Evolutionary conservation across 768 basidiomycete genomes (phyloP).

Genomic region (Boletus pseudopeckii): DNA sequence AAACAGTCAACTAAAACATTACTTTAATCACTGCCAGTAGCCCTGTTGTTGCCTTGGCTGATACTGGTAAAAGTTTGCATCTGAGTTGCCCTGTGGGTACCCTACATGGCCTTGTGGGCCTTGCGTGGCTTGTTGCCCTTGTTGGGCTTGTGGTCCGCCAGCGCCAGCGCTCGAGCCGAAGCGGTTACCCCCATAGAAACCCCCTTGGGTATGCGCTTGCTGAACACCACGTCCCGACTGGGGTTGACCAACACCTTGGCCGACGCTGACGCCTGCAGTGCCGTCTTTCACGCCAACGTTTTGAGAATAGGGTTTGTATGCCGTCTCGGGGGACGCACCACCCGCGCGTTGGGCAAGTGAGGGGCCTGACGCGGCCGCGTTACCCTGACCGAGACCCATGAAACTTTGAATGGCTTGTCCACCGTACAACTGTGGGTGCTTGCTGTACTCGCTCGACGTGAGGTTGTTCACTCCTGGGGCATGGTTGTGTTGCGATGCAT

Average conservation of each 20-base stretch:
- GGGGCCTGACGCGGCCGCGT: constrained; percentile 43
- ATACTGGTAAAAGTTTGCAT: constrained; percentile 70
- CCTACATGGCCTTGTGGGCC: constrained; percentile 42
- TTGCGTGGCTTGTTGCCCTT: constrained; percentile 36
- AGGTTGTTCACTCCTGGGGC: constrained; percentile 41
- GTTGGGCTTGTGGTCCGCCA: constrained; percentile 47
- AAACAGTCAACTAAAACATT: constrained; percentile 9
- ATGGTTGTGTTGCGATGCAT: constrained; percentile 55
- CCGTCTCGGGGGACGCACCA: constrained; percentile 63
- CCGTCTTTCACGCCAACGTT: constrained; percentile 57
- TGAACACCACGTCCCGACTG: constrained; percentile 45
- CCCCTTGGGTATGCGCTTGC: constrained; percentile 40
- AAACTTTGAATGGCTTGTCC: constrained; percentile 66
- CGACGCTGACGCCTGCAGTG: constrained; percentile 42
- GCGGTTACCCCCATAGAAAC: constrained; percentile 44
- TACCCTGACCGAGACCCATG: constrained; percentile 56
- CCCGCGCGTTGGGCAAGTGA: constrained; percentile 41
- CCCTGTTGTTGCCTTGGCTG: constrained; percentile 64
- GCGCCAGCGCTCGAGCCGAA: constrained; percentile 43
- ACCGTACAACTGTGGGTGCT: constrained; percentile 44
- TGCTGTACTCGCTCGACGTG: constrained; percentile 41
- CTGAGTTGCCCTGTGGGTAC: constrained; percentile 53
- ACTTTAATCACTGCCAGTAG: constrained; percentile 42
- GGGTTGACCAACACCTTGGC: constrained; percentile 31
- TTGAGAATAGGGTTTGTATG: constrained; percentile 71